Evolutionary conservation across 768 basidiomycete species (phyloP).

Genomic region (Tricholomella constricta): DNA sequence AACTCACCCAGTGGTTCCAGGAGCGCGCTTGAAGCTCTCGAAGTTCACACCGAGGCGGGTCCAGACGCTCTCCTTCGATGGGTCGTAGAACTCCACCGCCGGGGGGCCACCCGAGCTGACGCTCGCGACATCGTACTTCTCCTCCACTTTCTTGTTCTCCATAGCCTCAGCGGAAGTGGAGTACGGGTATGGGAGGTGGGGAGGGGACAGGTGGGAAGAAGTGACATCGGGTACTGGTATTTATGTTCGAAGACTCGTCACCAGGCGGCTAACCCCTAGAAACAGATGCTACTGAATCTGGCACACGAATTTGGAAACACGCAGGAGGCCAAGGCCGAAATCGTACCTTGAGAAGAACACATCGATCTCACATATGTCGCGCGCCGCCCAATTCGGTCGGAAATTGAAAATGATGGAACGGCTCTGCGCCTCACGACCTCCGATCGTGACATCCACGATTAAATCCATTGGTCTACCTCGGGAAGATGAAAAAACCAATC

Average conservation of each 20-base stretch:
- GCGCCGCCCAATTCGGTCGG: not conserved
- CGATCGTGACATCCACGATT: constrained; percentile 3
- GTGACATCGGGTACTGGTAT: not conserved
- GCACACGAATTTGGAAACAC: not conserved
- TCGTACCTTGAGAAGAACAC: constrained; percentile 2
- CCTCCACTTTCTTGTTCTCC: constrained; percentile 36
- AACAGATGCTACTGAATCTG: not conserved
- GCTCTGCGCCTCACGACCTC: constrained; percentile 3
- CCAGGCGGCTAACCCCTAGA: constrained; percentile 6
- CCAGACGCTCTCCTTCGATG: constrained; percentile 47
- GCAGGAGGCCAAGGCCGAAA: constrained; percentile 1
- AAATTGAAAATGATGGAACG: constrained; percentile 13
- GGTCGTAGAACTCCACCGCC: constrained; percentile 45
- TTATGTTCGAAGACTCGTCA: constrained; percentile 8
- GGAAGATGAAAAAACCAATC: not conserved
- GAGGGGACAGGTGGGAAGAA: constrained; percentile 2
- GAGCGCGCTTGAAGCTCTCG: constrained; percentile 51
- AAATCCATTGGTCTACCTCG: not conserved
- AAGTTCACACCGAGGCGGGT: constrained; percentile 42
- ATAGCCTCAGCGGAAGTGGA: constrained; percentile 10
- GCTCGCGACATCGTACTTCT: constrained; percentile 35
- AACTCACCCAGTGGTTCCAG: constrained; percentile 45
- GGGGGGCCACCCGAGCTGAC: constrained; percentile 25
- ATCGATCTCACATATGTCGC: constrained; percentile 1
- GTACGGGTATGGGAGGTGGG: constrained; percentile 9